Conservation (phyloP, 1,284 basidiomycete species). For the Puccinia triticina region DNA sequence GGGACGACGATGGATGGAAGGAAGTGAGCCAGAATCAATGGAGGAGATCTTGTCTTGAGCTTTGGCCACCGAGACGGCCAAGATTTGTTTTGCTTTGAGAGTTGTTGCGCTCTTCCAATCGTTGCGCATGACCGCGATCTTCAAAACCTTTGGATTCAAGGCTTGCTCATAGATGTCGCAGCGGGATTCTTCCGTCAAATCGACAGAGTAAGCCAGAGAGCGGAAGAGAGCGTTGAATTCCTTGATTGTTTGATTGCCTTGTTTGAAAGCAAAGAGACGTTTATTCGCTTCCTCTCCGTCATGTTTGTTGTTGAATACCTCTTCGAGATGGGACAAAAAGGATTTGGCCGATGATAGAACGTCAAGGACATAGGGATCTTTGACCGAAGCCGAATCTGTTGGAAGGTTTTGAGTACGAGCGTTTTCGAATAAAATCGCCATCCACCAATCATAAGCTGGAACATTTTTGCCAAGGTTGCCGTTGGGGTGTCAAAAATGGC, state of each 20-base stretch:
- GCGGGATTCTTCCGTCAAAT: conserved; percentile 14
- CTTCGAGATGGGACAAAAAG: neutral
- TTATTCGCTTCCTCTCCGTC: conserved; percentile 14
- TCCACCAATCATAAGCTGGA: conserved; percentile 21
- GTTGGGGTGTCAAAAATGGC: no score
- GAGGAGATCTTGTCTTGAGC: neutral
- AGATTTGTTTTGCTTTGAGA: neutral
- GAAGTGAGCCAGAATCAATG: neutral
- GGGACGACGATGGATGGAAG: neutral
- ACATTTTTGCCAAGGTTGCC: no score
- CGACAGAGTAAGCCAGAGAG: neutral
- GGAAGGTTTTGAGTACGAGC: neutral
- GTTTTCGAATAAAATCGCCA: conserved; percentile 10
- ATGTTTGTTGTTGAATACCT: neutral
- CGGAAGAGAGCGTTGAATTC: conserved; percentile 19
- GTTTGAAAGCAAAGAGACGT: neutral
- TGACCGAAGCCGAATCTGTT: neutral
- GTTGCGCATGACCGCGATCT: no score
- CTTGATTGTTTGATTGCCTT: neutral
- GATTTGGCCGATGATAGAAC: no score
- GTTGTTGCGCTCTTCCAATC: no score
- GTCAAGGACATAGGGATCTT: neutral
- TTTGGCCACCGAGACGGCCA: neutral
- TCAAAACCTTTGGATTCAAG: no score
- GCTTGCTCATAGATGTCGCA: no score